Percentiles rank a stretch among this genome's conserved stretches.
Conservation (phyloP, 768 basidiomycete species). For the Rhodotorula taiwanensis region DNA sequence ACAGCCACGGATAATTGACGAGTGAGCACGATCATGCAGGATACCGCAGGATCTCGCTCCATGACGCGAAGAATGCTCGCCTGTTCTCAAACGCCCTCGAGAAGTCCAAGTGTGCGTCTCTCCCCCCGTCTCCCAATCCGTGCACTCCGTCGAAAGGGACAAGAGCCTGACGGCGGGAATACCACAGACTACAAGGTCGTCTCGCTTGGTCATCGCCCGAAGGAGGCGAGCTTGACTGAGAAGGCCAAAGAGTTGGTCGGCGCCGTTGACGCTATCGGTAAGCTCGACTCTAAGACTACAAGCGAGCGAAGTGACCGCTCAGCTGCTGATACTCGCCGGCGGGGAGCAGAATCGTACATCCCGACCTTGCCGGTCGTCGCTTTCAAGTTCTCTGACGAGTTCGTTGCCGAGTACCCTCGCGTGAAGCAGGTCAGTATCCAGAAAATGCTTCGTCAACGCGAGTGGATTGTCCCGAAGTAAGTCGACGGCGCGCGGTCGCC, state of each 20-base stretch:
- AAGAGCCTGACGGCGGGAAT: not conserved
- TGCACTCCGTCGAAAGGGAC: not conserved
- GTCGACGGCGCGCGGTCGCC: too few relatives aligned
- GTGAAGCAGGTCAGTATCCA: slow-evolving; percentile 53
- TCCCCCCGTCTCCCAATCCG: not conserved
- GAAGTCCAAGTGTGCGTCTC: slow-evolving; percentile 48
- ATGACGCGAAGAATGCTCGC: slow-evolving; percentile 55
- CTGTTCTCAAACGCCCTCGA: slow-evolving; percentile 55
- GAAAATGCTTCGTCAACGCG: slow-evolving; percentile 47
- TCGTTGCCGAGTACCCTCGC: slow-evolving; percentile 44
- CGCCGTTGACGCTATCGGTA: slow-evolving; percentile 51
- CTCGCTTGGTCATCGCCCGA: slow-evolving; percentile 52
- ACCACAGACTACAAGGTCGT: slow-evolving; percentile 42
- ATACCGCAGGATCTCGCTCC: slow-evolving; percentile 51
- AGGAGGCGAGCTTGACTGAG: slow-evolving; percentile 37
- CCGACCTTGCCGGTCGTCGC: slow-evolving; percentile 55
- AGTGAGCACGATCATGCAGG: slow-evolving; percentile 32
- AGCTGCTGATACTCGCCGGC: not conserved
- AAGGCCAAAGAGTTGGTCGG: slow-evolving; percentile 45
- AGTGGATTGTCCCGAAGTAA: slow-evolving; percentile 47
- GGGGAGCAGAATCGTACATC: slow-evolving; percentile 45
- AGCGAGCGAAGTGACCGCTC: not conserved
- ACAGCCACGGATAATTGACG: too few relatives aligned
- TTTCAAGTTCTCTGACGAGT: slow-evolving; percentile 54
- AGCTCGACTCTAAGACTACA: not conserved